These are phyloP conservation scores for Suillus spraguei DNA, from an alignment of 768 basidiomycete species.

Conservation along the genomic window DNA sequence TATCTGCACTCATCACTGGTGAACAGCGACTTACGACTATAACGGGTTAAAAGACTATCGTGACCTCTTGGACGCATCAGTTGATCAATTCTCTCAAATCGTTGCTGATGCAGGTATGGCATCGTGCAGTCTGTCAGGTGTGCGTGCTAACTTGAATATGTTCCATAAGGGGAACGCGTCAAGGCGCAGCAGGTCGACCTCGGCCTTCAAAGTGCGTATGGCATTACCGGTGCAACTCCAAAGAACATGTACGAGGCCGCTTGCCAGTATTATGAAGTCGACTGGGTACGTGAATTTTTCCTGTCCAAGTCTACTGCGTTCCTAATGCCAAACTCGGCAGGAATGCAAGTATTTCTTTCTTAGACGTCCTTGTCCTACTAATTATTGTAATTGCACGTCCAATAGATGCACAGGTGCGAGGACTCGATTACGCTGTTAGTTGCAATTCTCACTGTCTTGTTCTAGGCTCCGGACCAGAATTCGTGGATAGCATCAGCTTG, in stretches of 20 bases:
- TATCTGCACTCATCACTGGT: not conserved
- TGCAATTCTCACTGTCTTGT: slow-evolving; percentile 37
- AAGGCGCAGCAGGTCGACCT: slow-evolving; percentile 52
- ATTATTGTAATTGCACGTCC: not conserved
- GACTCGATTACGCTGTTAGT: not conserved
- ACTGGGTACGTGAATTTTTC: slow-evolving; percentile 30
- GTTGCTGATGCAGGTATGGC: slow-evolving; percentile 47
- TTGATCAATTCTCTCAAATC: slow-evolving; percentile 42
- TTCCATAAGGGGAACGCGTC: slow-evolving; percentile 44
- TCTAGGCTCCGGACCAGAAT: slow-evolving; percentile 62
- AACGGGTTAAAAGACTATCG: slow-evolving; percentile 51
- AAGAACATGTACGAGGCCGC: slow-evolving; percentile 48
- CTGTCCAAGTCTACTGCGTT: not conserved
- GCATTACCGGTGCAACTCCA: slow-evolving; percentile 49
- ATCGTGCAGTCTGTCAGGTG: not conserved
- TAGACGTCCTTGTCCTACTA: slow-evolving; percentile 10
- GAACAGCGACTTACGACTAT: slow-evolving; percentile 54
- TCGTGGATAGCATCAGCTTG: slow-evolving; percentile 67
- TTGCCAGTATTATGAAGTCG: slow-evolving; percentile 59
- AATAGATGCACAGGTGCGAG: slow-evolving; percentile 32
- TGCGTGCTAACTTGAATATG: not conserved
- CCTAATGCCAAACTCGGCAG: slow-evolving; percentile 19
- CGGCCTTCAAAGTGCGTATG: slow-evolving; percentile 56
- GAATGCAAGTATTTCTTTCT: slow-evolving; percentile 28
- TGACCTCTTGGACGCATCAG: slow-evolving; percentile 44